These are phyloP conservation scores for Chalciporus sphaerocephalus DNA, from an alignment of 768 basidiomycete genomes.

Conservation along the genomic window DNA sequence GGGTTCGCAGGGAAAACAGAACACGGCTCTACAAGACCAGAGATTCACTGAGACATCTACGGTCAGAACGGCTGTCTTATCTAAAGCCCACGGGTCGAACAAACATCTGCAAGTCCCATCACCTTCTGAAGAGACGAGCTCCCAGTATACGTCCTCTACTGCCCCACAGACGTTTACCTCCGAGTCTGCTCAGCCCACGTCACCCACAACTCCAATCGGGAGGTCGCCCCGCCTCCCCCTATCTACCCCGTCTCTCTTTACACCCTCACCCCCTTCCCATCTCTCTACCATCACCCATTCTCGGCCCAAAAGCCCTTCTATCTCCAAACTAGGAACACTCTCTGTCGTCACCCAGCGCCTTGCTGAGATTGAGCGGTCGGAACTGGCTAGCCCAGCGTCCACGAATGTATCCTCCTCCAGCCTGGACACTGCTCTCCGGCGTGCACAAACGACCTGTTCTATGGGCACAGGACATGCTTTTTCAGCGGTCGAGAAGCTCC, in stretches of 20 bases:
- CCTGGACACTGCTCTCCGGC: constrained; percentile 20
- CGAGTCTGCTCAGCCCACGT: not conserved
- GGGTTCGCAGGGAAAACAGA: constrained; percentile 30
- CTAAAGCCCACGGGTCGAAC: not conserved
- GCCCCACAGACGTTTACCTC: constrained; percentile 10
- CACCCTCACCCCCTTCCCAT: constrained; percentile 25
- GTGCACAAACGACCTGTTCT: constrained; percentile 18
- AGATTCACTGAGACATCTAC: constrained; percentile 5
- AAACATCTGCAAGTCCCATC: constrained; percentile 7
- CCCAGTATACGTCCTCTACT: constrained; percentile 28
- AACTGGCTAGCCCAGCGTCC: constrained; percentile 15
- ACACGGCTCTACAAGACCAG: not conserved
- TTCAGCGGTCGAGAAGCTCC: constrained; percentile 23
- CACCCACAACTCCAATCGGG: constrained; percentile 24
- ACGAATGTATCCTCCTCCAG: constrained; percentile 22
- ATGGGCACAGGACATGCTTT: constrained; percentile 16
- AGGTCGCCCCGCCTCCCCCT: constrained; percentile 22
- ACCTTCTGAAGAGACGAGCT: constrained; percentile 17
- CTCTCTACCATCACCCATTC: constrained; percentile 14
- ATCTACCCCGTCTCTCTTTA: constrained; percentile 21
- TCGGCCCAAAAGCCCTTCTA: constrained; percentile 50
- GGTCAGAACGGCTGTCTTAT: constrained; percentile 16
- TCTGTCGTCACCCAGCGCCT: constrained; percentile 67
- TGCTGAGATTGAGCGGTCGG: constrained; percentile 48
- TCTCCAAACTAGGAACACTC: constrained; percentile 53